Base-by-base conservation (phyloP, 2,329 filamentous ascomycete species). In the Acrocalymma vagum region DNA sequence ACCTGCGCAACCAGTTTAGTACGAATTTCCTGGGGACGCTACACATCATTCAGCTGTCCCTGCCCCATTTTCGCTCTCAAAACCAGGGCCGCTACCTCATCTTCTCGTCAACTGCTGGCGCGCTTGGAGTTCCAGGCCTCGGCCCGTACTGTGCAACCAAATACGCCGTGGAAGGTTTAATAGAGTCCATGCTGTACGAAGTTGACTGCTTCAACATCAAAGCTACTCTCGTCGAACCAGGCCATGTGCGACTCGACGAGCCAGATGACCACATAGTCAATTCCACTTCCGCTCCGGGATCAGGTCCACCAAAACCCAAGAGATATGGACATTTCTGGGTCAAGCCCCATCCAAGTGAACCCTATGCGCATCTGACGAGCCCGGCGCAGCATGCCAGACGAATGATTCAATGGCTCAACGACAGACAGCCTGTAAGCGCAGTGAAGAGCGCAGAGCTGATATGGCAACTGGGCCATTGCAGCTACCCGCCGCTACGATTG, bases 141-240 rank as follows among this genome's bases (percentile, higher is more conserved):
- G 93, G 93, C 0, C 93, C 93, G 0, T 97, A 96, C 65, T 97
- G 93, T 70, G 94, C 94, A 1, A 96, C 91, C 11, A 99, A 97
- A 69, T 97, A 96, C 71, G 94, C 94, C 0, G 90, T 96, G 4
- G 94, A 99, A 66, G 94, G 93, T 0, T 76, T 99, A 38, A 91
- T 97, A 56, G 94, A 99, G 71, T 92, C 90, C 11, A 93, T 99
- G 88, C 80, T 96, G 11, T 97, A 97, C 71, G 94, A 99, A 67
- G 86, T 95, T 24, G 92, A 96, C 51, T 76, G 78, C 0, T 96
- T 95, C 72, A 93, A 94, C 64, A 88, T 97, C 69, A 96, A 95
- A 70, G 90, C 90, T 0, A 96, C 93, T 2, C 80, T 99, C 5
- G 92, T 97, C 1, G 90, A 96, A 62, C 92, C 93, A 1, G 92